Evolutionary conservation across 345 rosid genomes (phyloP).

Genomic region (Viola odorata): DNA sequence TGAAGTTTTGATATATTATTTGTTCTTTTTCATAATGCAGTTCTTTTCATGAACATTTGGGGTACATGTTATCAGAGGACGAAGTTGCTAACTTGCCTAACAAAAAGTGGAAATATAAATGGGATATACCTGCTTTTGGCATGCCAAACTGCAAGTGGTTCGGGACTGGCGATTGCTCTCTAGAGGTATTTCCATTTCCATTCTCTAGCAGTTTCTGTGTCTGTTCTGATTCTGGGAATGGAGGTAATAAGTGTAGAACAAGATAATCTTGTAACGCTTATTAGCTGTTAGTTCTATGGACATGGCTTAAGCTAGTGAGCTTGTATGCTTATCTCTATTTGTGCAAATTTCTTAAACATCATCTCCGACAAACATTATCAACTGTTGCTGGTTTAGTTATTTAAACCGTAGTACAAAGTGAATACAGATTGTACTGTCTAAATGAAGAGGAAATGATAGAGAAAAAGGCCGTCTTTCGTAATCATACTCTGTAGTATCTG

Average conservation of each 20-base stretch:
- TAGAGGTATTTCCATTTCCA: slow-evolving; percentile 36
- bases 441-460: not conserved
- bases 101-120: slow-evolving; percentile 59
- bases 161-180: slow-evolving; percentile 59
- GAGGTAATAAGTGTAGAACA: not conserved
- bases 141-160: slow-evolving; percentile 67
- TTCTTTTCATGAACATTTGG: slow-evolving; percentile 59
- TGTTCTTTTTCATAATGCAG: slow-evolving; percentile 34
- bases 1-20: not conserved
- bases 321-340: not conserved
- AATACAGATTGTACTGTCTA: not conserved
- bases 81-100: slow-evolving; percentile 46
- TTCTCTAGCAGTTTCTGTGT: not conserved
- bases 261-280: not conserved
- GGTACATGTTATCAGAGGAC: slow-evolving; percentile 45
- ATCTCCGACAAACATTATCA: not conserved
- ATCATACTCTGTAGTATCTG: too few species aligned
- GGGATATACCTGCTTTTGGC: slow-evolving; percentile 65
- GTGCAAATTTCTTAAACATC: not conserved
- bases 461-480: too few species aligned
- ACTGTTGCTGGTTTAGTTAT: not conserved
- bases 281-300: not conserved
- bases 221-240: not conserved
- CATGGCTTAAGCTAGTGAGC: not conserved
- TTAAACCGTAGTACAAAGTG: not conserved